Conservation (phyloP, 352 stramenopile genomes). For the Elongisporangium undulatum region DNA sequence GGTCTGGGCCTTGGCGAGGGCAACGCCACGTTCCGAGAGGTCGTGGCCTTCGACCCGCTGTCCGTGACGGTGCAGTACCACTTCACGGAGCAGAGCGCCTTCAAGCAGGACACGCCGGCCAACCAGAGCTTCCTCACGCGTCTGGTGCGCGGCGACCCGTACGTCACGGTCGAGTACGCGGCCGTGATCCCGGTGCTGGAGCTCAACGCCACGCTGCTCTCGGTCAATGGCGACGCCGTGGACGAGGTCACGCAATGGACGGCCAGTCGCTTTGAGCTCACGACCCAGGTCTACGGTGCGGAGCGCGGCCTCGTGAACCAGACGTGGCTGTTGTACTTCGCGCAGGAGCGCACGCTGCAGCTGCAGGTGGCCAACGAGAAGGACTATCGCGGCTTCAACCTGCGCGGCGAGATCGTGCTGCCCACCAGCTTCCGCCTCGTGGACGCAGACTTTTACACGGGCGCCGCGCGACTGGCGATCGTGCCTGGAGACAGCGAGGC, state of each 20-base stretch:
- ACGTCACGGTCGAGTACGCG: slow-evolving; percentile 80
- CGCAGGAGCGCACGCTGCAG: slow-evolving; percentile 48
- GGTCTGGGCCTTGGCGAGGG: slow-evolving; percentile 51
- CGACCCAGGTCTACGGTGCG: slow-evolving; percentile 60
- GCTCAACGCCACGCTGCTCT: slow-evolving; percentile 54
- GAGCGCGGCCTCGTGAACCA: slow-evolving; percentile 19
- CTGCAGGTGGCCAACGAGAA: slow-evolving; percentile 65
- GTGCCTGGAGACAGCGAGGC: slow-evolving; percentile 25
- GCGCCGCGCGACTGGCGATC: slow-evolving; percentile 50
- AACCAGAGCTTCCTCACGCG: slow-evolving; percentile 13
- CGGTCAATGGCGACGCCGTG: slow-evolving; percentile 48
- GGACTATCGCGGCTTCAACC: slow-evolving; percentile 63
- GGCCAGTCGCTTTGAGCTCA: slow-evolving; percentile 60
- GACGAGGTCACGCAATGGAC: slow-evolving; percentile 46
- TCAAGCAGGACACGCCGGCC: slow-evolving; percentile 28
- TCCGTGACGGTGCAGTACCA: slow-evolving; percentile 64
- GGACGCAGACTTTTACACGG: slow-evolving; percentile 60
- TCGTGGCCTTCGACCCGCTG: slow-evolving; percentile 65
- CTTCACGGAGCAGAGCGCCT: slow-evolving; percentile 22
- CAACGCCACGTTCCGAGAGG: slow-evolving; percentile 56
- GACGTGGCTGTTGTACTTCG: slow-evolving; percentile 79
- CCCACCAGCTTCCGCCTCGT: slow-evolving; percentile 72
- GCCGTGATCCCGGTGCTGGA: slow-evolving; percentile 63
- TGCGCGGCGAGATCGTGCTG: slow-evolving; percentile 54
- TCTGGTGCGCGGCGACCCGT: slow-evolving; percentile 68